A percentile compares a stretch with the other conserved stretches of the same genome.
Evolutionary conservation across 1,139 yeast species (phyloP).

Genomic region (Candida mesenterica): DNA sequence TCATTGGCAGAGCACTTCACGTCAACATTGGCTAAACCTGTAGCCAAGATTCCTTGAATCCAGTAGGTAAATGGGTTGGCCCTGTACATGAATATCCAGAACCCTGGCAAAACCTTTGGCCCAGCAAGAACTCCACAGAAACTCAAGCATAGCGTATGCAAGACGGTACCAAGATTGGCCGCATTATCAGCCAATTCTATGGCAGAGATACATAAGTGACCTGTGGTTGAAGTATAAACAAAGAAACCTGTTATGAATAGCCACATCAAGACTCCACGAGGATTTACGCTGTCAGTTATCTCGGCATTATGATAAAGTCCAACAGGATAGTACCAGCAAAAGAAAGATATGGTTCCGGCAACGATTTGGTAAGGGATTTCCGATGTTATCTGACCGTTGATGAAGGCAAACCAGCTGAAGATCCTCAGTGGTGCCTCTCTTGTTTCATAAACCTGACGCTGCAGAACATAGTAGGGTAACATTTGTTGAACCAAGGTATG

Average conservation of each 20-base stretch:
- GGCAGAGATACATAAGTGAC: conserved; percentile 62
- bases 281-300: conserved; percentile 26
- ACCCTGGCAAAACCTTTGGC: conserved; percentile 47
- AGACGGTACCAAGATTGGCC: conserved; percentile 61
- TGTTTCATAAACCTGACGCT: conserved; percentile 65
- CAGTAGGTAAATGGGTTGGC: conserved; percentile 67
- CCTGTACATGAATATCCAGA: conserved; percentile 61
- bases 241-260: conserved; percentile 53
- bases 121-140: conserved; percentile 84
- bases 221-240: conserved; percentile 62
- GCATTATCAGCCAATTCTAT: conserved; percentile 70
- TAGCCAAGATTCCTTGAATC: conserved; percentile 51
- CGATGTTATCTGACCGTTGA: conserved; percentile 33
- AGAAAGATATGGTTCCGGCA: conserved; percentile 35
- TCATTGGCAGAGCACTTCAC: conserved; percentile 51
- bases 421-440: conserved; percentile 72
- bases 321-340: conserved; percentile 44
- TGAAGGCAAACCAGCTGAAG: conserved; percentile 49
- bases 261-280: conserved; percentile 70
- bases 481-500: conserved; percentile 64
- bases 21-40: conserved; percentile 51
- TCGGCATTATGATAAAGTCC: conserved; percentile 37
- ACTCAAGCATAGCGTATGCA: conserved; percentile 65
- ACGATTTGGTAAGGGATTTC: conserved; percentile 36
- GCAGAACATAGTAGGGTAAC: conserved; percentile 67